Percentiles rank a stretch among this genome's conserved stretches.
Conservation (phyloP, 768 basidiomycete species). For the Mycena venus region DNA sequence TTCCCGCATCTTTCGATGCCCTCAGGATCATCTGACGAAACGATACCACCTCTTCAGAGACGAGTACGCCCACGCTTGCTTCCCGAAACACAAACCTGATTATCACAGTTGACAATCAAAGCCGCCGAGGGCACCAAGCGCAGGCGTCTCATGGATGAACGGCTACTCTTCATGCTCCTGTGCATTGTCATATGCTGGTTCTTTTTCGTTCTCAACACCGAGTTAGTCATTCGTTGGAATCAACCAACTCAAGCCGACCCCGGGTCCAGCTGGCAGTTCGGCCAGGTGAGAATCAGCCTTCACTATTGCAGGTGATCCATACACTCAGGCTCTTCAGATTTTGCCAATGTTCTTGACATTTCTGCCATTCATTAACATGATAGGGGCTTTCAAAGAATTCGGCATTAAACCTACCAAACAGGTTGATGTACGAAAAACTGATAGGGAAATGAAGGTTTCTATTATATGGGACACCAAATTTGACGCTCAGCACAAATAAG, state of each 20-base stretch:
- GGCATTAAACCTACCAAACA: conserved; percentile 1
- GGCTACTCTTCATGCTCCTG: conserved; percentile 1
- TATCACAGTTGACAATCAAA: too few species aligned
- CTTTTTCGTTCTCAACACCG: conserved; percentile 8
- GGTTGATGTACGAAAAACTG: too few species aligned
- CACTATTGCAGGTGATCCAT: neutral
- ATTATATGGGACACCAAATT: neutral
- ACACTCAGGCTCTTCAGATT: neutral
- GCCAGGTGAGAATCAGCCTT: neutral
- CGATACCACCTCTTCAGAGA: too few species aligned
- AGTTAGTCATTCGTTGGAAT: conserved; percentile 5
- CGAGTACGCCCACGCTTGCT: too few species aligned
- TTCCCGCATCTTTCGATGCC: too few species aligned
- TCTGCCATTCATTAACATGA: neutral
- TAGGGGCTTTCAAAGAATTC: neutral
- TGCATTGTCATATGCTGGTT: neutral
- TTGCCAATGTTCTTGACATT: conserved; percentile 17
- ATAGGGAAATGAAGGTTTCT: neutral
- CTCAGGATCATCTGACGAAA: too few species aligned
- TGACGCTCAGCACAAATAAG: neutral
- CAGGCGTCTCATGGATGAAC: too few species aligned
- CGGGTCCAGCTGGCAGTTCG: conserved; percentile 1
- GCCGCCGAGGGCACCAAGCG: too few species aligned
- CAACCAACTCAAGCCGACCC: neutral
- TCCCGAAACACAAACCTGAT: too few species aligned